These are phyloP conservation scores for Rhizophlyctis rosea DNA, from an alignment of 192 early-diverging fungal genomes.

Conservation along the genomic window DNA sequence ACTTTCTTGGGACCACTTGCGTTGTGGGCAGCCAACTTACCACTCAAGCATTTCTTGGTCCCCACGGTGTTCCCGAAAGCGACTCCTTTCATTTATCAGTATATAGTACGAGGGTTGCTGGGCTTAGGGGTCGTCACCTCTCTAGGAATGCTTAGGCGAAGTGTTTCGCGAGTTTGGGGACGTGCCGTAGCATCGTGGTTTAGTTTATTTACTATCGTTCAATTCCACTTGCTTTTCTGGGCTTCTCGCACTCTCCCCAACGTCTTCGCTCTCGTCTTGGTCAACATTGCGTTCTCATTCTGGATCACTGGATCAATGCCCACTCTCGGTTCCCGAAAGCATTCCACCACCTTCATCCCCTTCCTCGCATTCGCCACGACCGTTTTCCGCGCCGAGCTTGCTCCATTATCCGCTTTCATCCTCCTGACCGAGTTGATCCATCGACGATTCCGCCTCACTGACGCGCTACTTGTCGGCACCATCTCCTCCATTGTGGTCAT, in stretches of 20 bases:
- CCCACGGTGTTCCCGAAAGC: neutral
- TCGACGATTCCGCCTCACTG: neutral
- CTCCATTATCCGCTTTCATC: slow-evolving; percentile 48
- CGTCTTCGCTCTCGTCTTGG: slow-evolving; percentile 72
- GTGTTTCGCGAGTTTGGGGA: slow-evolving; percentile 39
- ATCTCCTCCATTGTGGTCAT: slow-evolving; percentile 26
- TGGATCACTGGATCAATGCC: slow-evolving; percentile 45
- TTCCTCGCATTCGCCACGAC: slow-evolving; percentile 39
- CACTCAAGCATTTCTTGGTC: neutral
- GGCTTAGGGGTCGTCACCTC: slow-evolving; percentile 14
- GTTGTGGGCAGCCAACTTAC: slow-evolving; percentile 24
- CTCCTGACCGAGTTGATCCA: slow-evolving; percentile 33
- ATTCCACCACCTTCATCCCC: no score
- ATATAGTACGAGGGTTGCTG: slow-evolving; percentile 1
- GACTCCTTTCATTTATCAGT: slow-evolving; percentile 3
- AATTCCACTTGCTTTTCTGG: slow-evolving; percentile 93
- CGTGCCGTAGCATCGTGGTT: slow-evolving; percentile 45
- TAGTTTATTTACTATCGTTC: slow-evolving; percentile 52
- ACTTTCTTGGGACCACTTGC: slow-evolving; percentile 83
- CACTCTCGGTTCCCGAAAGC: no score
- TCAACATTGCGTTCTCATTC: slow-evolving; percentile 46
- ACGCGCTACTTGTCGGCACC: slow-evolving; percentile 15
- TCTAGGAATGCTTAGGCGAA: slow-evolving; percentile 46
- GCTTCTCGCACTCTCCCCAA: slow-evolving; percentile 83
- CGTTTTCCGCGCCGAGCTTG: slow-evolving; percentile 61